These are phyloP conservation scores for Lachnellula occidentalis DNA, from an alignment of 2,329 filamentous ascomycete species.

Conservation along the genomic window DNA sequence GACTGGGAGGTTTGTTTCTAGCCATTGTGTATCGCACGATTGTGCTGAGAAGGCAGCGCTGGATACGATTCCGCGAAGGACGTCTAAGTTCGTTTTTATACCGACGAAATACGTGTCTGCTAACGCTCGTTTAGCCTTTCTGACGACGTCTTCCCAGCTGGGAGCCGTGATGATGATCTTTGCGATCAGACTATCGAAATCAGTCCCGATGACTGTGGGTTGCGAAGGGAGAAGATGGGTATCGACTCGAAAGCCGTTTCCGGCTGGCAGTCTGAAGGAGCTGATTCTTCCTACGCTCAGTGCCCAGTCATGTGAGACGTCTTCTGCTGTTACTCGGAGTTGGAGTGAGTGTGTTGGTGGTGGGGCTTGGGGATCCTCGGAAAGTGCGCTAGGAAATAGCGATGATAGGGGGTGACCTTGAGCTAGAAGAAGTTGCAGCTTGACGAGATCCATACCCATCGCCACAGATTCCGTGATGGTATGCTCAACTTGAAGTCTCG, in stretches of 20 bases:
- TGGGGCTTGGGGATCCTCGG: constrained; percentile 30
- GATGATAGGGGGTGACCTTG: constrained; percentile 28
- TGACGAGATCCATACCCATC: constrained; percentile 28
- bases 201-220: constrained; percentile 38
- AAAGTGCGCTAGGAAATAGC: constrained; percentile 30
- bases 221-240: constrained; percentile 36
- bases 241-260: constrained; percentile 47
- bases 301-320: constrained; percentile 41
- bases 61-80: constrained; percentile 48
- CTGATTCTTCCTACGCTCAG: constrained; percentile 56
- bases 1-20: constrained; percentile 42
- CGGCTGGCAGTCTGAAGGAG: constrained; percentile 47
- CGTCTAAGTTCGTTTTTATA: constrained; percentile 51
- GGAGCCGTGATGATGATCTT: constrained; percentile 42
- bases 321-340: constrained; percentile 40
- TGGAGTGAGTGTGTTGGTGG: constrained; percentile 37
- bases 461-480: constrained; percentile 35
- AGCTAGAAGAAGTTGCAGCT: constrained; percentile 33
- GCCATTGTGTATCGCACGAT: constrained; percentile 51
- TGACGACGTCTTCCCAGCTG: constrained; percentile 45
- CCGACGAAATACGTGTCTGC: constrained; percentile 50
- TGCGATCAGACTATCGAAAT: constrained; percentile 43
- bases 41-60: constrained; percentile 45
- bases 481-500: constrained; percentile 29
- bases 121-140: constrained; percentile 50